Evolutionary conservation across 2,329 filamentous ascomycete genomes (phyloP), one percentile per base, ranked within the genome.

Genomic region (Endocalyx cinctus): DNA sequence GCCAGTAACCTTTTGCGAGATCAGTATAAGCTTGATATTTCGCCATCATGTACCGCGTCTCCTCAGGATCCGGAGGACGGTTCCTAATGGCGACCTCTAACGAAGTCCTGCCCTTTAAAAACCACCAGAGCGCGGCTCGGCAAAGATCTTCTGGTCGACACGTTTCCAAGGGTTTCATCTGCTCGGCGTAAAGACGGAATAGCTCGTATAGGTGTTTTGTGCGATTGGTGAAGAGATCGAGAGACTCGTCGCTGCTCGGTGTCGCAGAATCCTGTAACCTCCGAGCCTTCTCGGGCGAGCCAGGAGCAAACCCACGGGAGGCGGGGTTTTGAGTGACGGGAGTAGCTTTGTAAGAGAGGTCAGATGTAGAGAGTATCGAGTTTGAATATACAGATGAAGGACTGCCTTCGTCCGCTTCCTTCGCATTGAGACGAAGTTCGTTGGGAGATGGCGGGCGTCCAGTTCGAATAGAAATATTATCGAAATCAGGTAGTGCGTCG

Each of bases 41-140:
- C 41, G 75, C 58, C 42, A 73, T 64, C 43, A 77, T 67, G 42
- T 67, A 72, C 48, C 72, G 63, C 52, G 70, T 65, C 45, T 77
- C 65, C 40, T 78, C 71, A 5, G 72, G 66, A 26, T 61, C 68
- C 22, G 66, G 62, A 18, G 80, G 72, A 6, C 77, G 72, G 33
- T 77, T 79, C 39, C 86, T 74, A 29, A 94, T 79, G 25, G 82
- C 69, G 10, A 64, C 60, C 56, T 95, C 89, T 32, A 95, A 69
- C 8, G 80, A 79, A 51, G 81, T 77, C 41, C 88, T 80, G 14
- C 88, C 89, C 46, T 78, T 83, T 28, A 94, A 55, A 51, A 95
- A 94, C 89, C 89, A 96, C 89, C 89, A 96, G 1, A 86, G 66
- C 4, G 79, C 81, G 16, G 80, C 82, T 37, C 85, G 74, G 8